Conservation (phyloP, 352 stramenopile species). For the Phytophthora aleatoria region DNA sequence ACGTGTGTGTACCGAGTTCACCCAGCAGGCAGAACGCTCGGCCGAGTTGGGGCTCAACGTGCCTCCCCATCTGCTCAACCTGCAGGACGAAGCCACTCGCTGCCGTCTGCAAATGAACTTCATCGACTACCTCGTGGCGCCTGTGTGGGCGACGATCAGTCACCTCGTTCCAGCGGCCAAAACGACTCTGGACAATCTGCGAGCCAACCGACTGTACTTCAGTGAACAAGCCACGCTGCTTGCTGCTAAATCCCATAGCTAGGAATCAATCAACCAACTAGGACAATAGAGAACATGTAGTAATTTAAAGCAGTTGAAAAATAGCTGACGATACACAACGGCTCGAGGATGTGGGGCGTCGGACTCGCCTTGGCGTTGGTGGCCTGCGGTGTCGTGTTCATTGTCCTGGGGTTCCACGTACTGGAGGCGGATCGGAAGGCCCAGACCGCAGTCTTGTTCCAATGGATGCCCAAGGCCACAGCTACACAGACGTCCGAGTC, state of each 20-base stretch:
- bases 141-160: slow-evolving; percentile 69
- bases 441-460: slow-evolving; percentile 21
- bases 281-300: neutral
- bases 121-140: slow-evolving; percentile 83
- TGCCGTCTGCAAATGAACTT: slow-evolving; percentile 84
- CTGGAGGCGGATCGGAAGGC: slow-evolving; percentile 10
- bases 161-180: slow-evolving; percentile 60
- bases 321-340: neutral
- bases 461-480: slow-evolving; percentile 19
- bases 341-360: slow-evolving; percentile 25
- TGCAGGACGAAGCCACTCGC: slow-evolving; percentile 69
- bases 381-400: slow-evolving; percentile 25
- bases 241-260: slow-evolving; percentile 34
- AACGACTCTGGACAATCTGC: slow-evolving; percentile 53
- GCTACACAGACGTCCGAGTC: slow-evolving; percentile 12
- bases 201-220: slow-evolving; percentile 72
- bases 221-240: slow-evolving; percentile 63
- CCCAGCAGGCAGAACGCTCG: slow-evolving; percentile 65
- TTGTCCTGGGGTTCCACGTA: slow-evolving; percentile 33
- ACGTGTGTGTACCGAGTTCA: slow-evolving; percentile 81
- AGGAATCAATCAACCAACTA: neutral
- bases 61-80: slow-evolving; percentile 73
- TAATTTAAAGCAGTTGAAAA: slow-evolving; percentile 7
- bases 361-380: slow-evolving; percentile 27
- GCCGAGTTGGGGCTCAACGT: slow-evolving; percentile 63